phyloP scores from a whole-genome alignment of 2,329 filamentous ascomycete genomes.

The Aspergillus fumigatiaffinis region DNA sequence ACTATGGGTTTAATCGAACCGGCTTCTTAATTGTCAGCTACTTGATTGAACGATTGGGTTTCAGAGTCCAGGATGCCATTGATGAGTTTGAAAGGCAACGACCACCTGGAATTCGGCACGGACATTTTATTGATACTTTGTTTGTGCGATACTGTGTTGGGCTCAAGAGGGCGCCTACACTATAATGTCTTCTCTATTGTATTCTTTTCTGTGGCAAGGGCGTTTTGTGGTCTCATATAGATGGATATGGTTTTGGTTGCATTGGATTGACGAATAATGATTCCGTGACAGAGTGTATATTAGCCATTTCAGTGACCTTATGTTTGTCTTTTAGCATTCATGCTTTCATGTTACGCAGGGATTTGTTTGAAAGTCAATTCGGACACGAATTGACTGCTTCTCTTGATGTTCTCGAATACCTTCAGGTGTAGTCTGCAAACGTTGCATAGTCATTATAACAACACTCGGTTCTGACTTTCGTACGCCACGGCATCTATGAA shows the following conservation, averaged over 20 bases:
- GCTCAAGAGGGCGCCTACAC: constrained; percentile 42
- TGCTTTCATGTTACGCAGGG: background rate
- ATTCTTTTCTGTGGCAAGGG: constrained; percentile 8
- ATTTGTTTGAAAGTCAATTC: background rate
- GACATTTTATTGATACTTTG: constrained; percentile 80
- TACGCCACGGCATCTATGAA: background rate
- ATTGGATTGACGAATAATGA: constrained; percentile 19
- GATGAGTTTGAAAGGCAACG: constrained; percentile 69
- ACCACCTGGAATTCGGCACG: constrained; percentile 81
- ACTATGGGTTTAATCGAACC: constrained; percentile 93
- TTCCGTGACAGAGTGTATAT: constrained; percentile 19
- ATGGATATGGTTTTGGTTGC: constrained; percentile 6
- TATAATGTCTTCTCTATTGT: constrained; percentile 17
- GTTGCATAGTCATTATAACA: background rate
- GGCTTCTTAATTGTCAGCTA: constrained; percentile 90
- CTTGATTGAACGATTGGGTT: constrained; percentile 75
- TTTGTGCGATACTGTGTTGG: constrained; percentile 69
- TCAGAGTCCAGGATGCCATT: constrained; percentile 70
- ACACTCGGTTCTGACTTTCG: background rate
- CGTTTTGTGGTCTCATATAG: constrained; percentile 7
- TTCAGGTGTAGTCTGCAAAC: background rate
- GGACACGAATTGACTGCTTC: background rate
- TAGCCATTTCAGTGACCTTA: background rate
- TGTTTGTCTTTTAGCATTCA: background rate
- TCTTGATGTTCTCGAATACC: background rate